Base-by-base conservation (phyloP, 768 basidiomycete species). In the Xerocomellus chrysenteron region DNA sequence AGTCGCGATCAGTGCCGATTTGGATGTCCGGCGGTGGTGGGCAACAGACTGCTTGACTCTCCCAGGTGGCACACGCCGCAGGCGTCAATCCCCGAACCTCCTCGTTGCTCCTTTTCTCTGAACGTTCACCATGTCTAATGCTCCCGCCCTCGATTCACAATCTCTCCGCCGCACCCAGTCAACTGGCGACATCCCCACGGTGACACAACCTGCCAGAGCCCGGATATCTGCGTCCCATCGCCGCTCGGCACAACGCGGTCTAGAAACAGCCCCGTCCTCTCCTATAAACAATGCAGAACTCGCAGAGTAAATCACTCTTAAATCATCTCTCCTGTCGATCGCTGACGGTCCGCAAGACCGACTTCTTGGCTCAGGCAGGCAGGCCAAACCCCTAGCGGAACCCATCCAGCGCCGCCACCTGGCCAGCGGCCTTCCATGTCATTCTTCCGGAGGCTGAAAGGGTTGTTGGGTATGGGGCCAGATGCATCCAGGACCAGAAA, bases 401-500 rank as follows among this genome's bases (percentile, higher is more conserved):
- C 58, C 45, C 57, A 42, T 47, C 45, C 56, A 17, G 13, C 47
- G 0, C 47, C 48, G 10, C 54, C 48, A 12, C 54, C 47, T 33
- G 43, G 5, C 33, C 53, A 41, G 32, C 66, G 37, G 24, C 59
- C 47, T 50, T 49, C 59, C 8, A 63, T 59, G 41, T 50, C 74
- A 7, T 50, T 64, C 5, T 52, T 63, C 28, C 65, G 63, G 12
- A 63, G 59, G 26, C 13, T 73, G 6, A 68, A 80, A 61, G 62
- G 69, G 4, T 75, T 76, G 58, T 68, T 87, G 41, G 86, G 86
- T 4, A 64, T 82, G 50, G 86, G 87, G 8, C 74, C 77, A 13
- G 72, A 78, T 47, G 83, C 80, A 24, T 74, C 80, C 4, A 74
- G 72, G 55, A 77, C 76, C 7, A 77, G 86, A 43, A 83, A 80